Evolutionary conservation across 257 asterid genomes (phyloP).

Genomic region (Hygrophila difformis): DNA sequence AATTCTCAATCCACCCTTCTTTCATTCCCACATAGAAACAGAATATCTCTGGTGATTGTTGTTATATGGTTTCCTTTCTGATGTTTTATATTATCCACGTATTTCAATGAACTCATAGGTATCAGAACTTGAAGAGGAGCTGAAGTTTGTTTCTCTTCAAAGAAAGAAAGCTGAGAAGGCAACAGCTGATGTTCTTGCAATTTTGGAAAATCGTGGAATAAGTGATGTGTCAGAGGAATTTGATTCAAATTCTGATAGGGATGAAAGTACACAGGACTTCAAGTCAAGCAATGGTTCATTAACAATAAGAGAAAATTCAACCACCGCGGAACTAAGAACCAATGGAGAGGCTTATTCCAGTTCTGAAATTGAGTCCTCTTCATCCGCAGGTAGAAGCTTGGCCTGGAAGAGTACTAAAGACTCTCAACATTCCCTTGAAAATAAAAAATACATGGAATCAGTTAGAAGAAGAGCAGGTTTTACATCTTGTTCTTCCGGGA

Average conservation of each 20-base stretch:
- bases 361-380: slow-evolving; percentile 68
- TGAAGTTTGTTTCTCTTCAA: slow-evolving; percentile 59
- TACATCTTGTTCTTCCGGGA: slow-evolving; percentile 47
- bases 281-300: slow-evolving; percentile 25
- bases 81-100: slow-evolving; percentile 9
- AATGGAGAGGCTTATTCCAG: slow-evolving; percentile 55
- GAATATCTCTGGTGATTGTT: background rate
- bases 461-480: slow-evolving; percentile 54
- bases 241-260: slow-evolving; percentile 69
- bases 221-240: slow-evolving; percentile 60
- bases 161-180: slow-evolving; percentile 94
- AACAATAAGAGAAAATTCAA: slow-evolving; percentile 26
- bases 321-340: slow-evolving; percentile 28
- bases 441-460: slow-evolving; percentile 46
- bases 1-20: background rate
- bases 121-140: slow-evolving; percentile 73
- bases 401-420: slow-evolving; percentile 77
- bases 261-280: slow-evolving; percentile 28
- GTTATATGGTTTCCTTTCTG: slow-evolving; percentile 3
- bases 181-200: slow-evolving; percentile 67
- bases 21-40: background rate
- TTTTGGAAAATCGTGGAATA: slow-evolving; percentile 57
- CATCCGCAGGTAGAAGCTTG: slow-evolving; percentile 65
- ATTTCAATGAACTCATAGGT: slow-evolving; percentile 34
- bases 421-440: slow-evolving; percentile 41